Evolutionary conservation across 2,329 filamentous ascomycete genomes (phyloP).

Genomic region (Botrytis squamosa): DNA sequence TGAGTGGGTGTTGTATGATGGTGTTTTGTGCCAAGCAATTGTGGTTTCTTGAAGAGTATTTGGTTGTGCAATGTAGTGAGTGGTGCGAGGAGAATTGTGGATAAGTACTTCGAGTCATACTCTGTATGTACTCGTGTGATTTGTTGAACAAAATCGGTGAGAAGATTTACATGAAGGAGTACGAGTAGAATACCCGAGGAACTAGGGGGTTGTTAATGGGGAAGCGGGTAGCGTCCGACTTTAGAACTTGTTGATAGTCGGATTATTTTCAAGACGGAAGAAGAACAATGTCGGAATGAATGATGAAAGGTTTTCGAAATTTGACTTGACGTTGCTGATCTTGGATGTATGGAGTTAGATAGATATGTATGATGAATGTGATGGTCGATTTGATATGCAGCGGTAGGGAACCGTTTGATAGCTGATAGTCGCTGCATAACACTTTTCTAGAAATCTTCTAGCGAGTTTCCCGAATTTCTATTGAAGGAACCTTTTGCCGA

Average conservation of each 20-base stretch:
- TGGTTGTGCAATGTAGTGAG: not conserved
- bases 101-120: not conserved
- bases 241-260: not conserved
- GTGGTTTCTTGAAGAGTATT: not conserved
- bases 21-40: not conserved
- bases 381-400: not conserved
- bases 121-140: not conserved
- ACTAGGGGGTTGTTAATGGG: not conserved
- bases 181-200: not conserved
- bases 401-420: conserved; percentile 5
- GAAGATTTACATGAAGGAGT: not conserved
- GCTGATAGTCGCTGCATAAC: not conserved
- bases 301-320: not conserved
- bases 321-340: not conserved
- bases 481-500: not conserved
- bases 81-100: not conserved
- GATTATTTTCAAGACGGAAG: not conserved
- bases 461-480: not conserved
- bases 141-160: not conserved
- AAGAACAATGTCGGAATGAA: not conserved
- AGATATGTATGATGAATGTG: not conserved
- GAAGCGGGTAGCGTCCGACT: not conserved
- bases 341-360: not conserved
- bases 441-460: conserved; percentile 6
- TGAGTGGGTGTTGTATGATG: too few species aligned